Percentiles rank a stretch among this genome's conserved stretches.
Evolutionary conservation across 768 basidiomycete genomes (phyloP).

Genomic region (Mycena vulgaris): DNA sequence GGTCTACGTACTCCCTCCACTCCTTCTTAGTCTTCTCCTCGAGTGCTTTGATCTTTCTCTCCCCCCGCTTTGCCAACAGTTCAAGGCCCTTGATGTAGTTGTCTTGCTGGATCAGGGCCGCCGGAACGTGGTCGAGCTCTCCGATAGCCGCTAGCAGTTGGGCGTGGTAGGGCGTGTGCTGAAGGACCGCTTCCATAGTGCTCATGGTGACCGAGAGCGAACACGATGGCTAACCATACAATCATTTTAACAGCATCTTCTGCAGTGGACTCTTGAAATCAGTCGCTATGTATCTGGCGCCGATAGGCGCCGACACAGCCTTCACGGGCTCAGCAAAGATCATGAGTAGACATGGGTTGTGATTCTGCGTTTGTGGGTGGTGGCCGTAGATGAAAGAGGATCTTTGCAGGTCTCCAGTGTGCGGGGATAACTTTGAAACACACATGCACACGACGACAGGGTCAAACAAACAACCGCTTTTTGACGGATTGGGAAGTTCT

Average conservation of each 20-base stretch:
- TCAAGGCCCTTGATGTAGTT: conserved; percentile 54
- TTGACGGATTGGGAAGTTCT: conserved; percentile 4
- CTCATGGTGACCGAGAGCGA: conserved; percentile 39
- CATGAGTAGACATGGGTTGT: no score
- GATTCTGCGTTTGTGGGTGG: no score
- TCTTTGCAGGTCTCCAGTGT: no score
- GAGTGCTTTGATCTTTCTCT: conserved; percentile 47
- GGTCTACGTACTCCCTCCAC: conserved; percentile 59
- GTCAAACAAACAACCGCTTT: conserved; percentile 18
- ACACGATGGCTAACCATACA: neutral
- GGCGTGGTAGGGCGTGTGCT: conserved; percentile 57
- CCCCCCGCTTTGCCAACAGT: conserved; percentile 42
- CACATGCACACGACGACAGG: no score
- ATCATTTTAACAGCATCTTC: neutral
- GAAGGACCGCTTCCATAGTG: conserved; percentile 52
- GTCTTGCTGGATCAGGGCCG: conserved; percentile 55
- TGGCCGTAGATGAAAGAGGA: no score
- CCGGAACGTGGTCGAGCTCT: conserved; percentile 57
- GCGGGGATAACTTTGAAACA: no score
- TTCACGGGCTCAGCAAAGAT: neutral
- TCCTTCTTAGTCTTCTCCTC: conserved; percentile 60
- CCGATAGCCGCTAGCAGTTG: conserved; percentile 52
- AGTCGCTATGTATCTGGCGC: no score
- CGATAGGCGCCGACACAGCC: neutral
- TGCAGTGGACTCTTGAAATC: no score